Conservation (phyloP, 75 land plant genomes). For the Pinus albicaulis region DNA sequence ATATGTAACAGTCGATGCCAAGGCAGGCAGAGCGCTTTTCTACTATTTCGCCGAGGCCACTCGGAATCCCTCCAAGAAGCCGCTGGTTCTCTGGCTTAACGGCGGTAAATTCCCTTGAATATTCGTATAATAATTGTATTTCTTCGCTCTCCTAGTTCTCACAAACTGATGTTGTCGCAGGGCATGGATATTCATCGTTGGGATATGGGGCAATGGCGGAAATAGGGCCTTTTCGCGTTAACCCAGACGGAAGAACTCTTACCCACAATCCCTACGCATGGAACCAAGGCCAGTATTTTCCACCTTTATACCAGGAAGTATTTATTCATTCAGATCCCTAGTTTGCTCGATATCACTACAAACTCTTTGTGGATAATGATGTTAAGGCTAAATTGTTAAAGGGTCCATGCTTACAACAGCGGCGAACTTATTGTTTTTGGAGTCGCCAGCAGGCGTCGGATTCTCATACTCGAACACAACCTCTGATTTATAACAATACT, state of each 20-base stretch:
- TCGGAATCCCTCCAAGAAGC: conserved; percentile 28
- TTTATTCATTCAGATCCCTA: neutral
- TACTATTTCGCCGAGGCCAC: conserved; percentile 64
- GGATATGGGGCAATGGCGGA: conserved; percentile 69
- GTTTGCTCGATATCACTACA: conserved; percentile 21
- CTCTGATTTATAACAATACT: neutral
- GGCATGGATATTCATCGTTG: conserved; percentile 78
- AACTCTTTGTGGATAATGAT: too few relatives aligned
- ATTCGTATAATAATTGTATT: too few relatives aligned
- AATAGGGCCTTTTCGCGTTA: conserved; percentile 64
- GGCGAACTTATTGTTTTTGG: conserved; percentile 32
- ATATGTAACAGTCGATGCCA: conserved; percentile 4
- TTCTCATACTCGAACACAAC: conserved; percentile 18
- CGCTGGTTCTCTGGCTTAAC: conserved; percentile 52
- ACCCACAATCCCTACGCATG: conserved; percentile 60
- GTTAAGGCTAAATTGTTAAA: neutral
- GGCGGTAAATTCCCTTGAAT: conserved; percentile 33
- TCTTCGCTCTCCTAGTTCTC: neutral
- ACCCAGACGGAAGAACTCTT: conserved; percentile 64
- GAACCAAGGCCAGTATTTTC: conserved; percentile 41
- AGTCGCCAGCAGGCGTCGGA: conserved; percentile 26
- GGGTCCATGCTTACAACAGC: neutral
- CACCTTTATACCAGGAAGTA: neutral
- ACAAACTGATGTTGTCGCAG: conserved; percentile 19
- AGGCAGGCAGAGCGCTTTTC: conserved; percentile 7